phyloP scores from a whole-genome alignment of 345 rosid genomes.

The Melaleuca quinquenervia region DNA sequence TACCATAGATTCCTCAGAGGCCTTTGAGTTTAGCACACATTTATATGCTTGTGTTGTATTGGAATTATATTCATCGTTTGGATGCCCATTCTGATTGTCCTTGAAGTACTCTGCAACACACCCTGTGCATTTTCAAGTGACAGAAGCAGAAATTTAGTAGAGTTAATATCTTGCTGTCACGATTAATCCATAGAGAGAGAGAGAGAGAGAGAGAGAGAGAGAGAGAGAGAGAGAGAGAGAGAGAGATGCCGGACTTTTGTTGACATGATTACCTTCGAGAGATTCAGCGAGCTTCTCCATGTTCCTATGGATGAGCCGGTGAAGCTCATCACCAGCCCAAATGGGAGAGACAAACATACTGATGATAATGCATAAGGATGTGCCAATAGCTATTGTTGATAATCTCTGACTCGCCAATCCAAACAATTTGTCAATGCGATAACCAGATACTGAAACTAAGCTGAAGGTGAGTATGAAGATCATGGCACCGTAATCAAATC shows the following conservation, averaged over 20 bases:
- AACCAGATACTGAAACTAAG: slow-evolving; percentile 56
- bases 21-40: slow-evolving; percentile 66
- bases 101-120: slow-evolving; percentile 37
- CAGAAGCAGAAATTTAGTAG: neutral
- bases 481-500: slow-evolving; percentile 65
- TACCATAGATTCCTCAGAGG: slow-evolving; percentile 64
- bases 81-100: slow-evolving; percentile 11
- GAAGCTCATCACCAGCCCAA: slow-evolving; percentile 80
- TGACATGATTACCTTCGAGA: slow-evolving; percentile 35
- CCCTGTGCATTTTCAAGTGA: slow-evolving; percentile 15
- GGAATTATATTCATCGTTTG: slow-evolving; percentile 18
- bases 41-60: slow-evolving; percentile 33
- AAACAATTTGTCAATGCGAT: slow-evolving; percentile 39
- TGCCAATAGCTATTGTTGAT: slow-evolving; percentile 54
- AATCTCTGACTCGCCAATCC: slow-evolving; percentile 53
- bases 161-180: neutral
- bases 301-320: slow-evolving; percentile 37
- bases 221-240: neutral
- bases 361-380: slow-evolving; percentile 44
- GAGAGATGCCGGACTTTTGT: neutral
- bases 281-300: slow-evolving; percentile 53
- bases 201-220: neutral
- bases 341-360: slow-evolving; percentile 51
- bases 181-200: no score
- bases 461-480: slow-evolving; percentile 82